Percentiles rank a stretch among this genome's conserved stretches.
Conservation (phyloP, 163 green algal genomes). For the Prototheca wickerhamii region DNA sequence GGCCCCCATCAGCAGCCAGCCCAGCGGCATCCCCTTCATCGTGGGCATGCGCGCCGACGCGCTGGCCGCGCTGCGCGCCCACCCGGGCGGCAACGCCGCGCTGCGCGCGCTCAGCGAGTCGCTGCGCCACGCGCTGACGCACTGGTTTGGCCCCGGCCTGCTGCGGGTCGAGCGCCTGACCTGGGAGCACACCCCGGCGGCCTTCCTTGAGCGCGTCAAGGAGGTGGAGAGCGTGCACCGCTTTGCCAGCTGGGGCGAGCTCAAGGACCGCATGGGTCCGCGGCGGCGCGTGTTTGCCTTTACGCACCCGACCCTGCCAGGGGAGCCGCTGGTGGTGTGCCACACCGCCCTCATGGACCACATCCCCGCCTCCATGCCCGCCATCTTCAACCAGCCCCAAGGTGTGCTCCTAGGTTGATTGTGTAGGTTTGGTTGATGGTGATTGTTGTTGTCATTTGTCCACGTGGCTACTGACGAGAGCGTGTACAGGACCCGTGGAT, state of each 20-base stretch:
- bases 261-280: conserved; percentile 37
- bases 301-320: conserved; percentile 47
- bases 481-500: too few species aligned
- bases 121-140: conserved; percentile 39
- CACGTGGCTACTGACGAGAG: too few species aligned
- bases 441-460: too few species aligned
- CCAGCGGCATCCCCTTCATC: conserved; percentile 39
- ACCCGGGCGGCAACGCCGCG: conserved; percentile 7
- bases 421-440: too few species aligned
- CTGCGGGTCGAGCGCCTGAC: conserved; percentile 49
- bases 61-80: conserved; percentile 15
- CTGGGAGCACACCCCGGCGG: conserved; percentile 40
- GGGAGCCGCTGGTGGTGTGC: conserved; percentile 59
- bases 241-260: conserved; percentile 37
- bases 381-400: conserved; percentile 25
- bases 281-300: conserved; percentile 49
- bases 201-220: conserved; percentile 37
- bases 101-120: conserved; percentile 38
- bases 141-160: conserved; percentile 57
- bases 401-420: neutral
- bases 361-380: conserved; percentile 33
- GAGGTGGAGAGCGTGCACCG: conserved; percentile 48
- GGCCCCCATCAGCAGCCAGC: conserved; percentile 26
- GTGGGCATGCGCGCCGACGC: conserved; percentile 39
- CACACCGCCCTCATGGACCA: conserved; percentile 43